Evolutionary conservation across 2,329 filamentous ascomycete species (phyloP), one percentile per base, ranked within the genome.

Genomic region (Penicillium sclerotiorum): DNA sequence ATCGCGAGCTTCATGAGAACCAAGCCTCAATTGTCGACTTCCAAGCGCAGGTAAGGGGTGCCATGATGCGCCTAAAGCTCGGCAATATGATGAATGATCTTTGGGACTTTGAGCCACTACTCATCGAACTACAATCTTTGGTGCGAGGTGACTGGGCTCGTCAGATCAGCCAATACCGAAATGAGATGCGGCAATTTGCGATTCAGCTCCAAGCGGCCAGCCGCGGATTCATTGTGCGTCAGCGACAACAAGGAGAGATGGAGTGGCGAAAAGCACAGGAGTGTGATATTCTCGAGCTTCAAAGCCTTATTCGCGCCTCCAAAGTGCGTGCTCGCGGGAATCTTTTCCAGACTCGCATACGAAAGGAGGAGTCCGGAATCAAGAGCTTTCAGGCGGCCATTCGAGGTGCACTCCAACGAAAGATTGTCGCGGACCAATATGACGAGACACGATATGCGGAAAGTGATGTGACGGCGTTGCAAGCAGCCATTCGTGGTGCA

Each of bases 61-160:
- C 92, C 0, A 68, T 95, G 55, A 69, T 89, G 40, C 84, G 94
- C 47, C 79, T 96, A 65, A 80, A 80, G 47, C 82, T 97, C 2
- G 91, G 90, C 4, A 78, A 87, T 42, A 80, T 84, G 47, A 97
- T 99, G 94, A 88, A 96, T 63, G 74, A 83, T 36, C 80, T 99
- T 3, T 99, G 94, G 94, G 88, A 94, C 54, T 80, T 83, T 11
- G 94, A 99, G 70, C 80, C 86, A 21, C 78, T 81, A 69, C 73
- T 99, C 22, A 75, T 93, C 36, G 87, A 95, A 45, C 77, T 99
- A 8, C 95, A 99, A 69, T 84, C 92, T 7, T 84, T 87, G 32
- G 88, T 97, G 47, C 85, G 94, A 51, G 95, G 91, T 45, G 90
- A 95, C 62, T 96, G 90, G 73, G 82, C 89, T 2, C 81, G 93